Conservation (phyloP, 768 basidiomycete species). For the Hygrophorus pudorinus region DNA sequence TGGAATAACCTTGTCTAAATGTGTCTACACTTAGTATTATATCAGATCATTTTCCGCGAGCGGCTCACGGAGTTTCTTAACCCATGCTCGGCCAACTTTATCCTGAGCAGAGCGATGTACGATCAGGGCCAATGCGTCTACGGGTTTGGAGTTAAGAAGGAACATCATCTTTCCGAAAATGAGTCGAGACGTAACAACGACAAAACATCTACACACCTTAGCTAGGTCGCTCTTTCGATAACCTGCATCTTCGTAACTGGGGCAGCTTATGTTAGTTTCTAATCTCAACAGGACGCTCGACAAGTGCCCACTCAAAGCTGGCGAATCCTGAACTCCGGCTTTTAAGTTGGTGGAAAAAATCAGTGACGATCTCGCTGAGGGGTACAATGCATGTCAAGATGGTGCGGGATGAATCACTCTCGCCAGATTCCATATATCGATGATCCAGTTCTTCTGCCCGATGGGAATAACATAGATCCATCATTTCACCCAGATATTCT, state of each 20-base stretch:
- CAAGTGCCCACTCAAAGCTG: slow-evolving; percentile 69
- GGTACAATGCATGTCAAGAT: slow-evolving; percentile 82
- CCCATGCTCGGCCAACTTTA: slow-evolving; percentile 71
- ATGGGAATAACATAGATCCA: slow-evolving; percentile 84
- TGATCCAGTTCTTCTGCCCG: slow-evolving; percentile 80
- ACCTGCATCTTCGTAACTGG: slow-evolving; percentile 89
- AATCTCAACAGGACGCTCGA: neutral
- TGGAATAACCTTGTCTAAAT: slow-evolving; percentile 80
- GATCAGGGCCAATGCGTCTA: slow-evolving; percentile 90
- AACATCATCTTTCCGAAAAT: slow-evolving; percentile 63
- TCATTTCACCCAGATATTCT: slow-evolving; percentile 95
- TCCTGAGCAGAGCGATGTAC: slow-evolving; percentile 78
- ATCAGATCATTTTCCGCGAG: neutral
- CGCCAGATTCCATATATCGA: slow-evolving; percentile 64
- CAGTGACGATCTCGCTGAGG: slow-evolving; percentile 84
- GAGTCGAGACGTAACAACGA: neutral
- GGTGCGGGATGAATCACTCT: slow-evolving; percentile 46
- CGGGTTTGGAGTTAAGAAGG: slow-evolving; percentile 77
- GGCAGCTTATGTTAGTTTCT: neutral
- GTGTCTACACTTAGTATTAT: neutral
- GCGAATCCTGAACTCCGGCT: slow-evolving; percentile 86
- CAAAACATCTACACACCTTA: slow-evolving; percentile 43
- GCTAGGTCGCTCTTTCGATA: slow-evolving; percentile 73
- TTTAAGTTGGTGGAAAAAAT: slow-evolving; percentile 94
- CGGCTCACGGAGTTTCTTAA: slow-evolving; percentile 82